These are phyloP conservation scores for Alternaria sp. DNA, from an alignment of 2,329 filamentous ascomycete genomes.

Conservation along the genomic window DNA sequence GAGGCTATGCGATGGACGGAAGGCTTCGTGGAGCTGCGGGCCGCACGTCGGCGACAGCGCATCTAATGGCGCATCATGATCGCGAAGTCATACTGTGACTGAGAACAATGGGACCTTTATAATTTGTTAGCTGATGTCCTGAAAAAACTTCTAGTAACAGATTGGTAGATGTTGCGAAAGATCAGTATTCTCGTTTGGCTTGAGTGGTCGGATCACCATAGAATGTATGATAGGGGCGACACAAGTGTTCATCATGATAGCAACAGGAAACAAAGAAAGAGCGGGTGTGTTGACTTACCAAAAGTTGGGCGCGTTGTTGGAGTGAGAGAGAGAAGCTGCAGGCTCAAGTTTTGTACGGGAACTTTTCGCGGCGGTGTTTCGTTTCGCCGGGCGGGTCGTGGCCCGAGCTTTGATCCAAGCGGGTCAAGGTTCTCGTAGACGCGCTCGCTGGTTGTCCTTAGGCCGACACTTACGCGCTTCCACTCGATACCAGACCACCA, in stretches of 20 bases:
- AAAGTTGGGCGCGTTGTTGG: constrained; percentile 24
- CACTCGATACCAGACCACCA: background rate
- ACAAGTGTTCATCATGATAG: constrained; percentile 45
- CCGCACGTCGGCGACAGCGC: background rate
- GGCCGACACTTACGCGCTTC: constrained; percentile 4
- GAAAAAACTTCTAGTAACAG: constrained; percentile 3
- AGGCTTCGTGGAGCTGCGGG: constrained; percentile 3
- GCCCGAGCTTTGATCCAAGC: constrained; percentile 11
- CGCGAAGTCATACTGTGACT: background rate
- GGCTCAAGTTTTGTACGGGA: constrained; percentile 24
- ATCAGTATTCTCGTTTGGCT: constrained; percentile 51
- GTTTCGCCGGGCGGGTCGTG: constrained; percentile 23
- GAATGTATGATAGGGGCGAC: constrained; percentile 50
- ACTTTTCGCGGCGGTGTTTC: constrained; percentile 29
- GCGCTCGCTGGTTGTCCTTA: constrained; percentile 13
- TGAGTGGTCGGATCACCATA: constrained; percentile 50
- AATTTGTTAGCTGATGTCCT: constrained; percentile 26
- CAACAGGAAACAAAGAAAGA: constrained; percentile 3
- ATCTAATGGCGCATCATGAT: background rate
- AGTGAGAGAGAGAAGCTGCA: constrained; percentile 16
- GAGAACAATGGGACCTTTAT: background rate
- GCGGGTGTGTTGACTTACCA: constrained; percentile 36
- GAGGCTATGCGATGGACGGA: background rate
- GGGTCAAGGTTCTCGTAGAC: constrained; percentile 10
- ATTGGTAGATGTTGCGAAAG: constrained; percentile 13